Evolutionary conservation across 441 rosid species (phyloP).

Genomic region (Adansonia grandidieri): DNA sequence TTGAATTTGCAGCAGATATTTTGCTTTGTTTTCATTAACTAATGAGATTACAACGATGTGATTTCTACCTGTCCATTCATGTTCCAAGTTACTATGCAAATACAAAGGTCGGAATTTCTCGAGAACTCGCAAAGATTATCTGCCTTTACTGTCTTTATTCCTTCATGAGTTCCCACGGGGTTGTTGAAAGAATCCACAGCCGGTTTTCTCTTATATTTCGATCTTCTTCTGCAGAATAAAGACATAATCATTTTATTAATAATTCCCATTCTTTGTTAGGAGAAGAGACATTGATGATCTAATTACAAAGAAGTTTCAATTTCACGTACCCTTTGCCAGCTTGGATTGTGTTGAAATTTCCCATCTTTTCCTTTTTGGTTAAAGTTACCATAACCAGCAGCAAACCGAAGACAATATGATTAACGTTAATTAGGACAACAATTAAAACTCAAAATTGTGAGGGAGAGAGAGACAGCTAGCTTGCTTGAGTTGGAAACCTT

Average conservation of each 20-base stretch:
- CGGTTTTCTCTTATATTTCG: slow-evolving; percentile 27
- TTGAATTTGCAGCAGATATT: neutral
- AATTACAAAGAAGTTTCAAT: neutral
- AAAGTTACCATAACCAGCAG: neutral
- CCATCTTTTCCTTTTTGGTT: slow-evolving; percentile 25
- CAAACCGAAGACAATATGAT: neutral
- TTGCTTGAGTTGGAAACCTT: neutral
- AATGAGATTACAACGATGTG: neutral
- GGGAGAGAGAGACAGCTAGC: neutral
- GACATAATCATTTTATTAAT: neutral
- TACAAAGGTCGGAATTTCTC: slow-evolving; percentile 55
- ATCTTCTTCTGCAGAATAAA: slow-evolving; percentile 30
- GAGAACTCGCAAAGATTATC: slow-evolving; percentile 53
- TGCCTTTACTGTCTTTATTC: slow-evolving; percentile 54
- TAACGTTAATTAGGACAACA: neutral
- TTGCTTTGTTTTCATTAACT: neutral
- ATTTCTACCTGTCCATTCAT: slow-evolving; percentile 69
- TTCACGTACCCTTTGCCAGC: slow-evolving; percentile 26
- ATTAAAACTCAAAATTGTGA: neutral
- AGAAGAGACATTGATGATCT: neutral
- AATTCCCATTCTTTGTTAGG: neutral
- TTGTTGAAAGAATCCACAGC: slow-evolving; percentile 19
- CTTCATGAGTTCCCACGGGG: slow-evolving; percentile 36
- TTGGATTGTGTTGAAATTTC: slow-evolving; percentile 32
- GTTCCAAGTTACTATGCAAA: slow-evolving; percentile 74